These are phyloP conservation scores for Catharanthus roseus DNA, from an alignment of 257 asterid species.

Conservation along the genomic window DNA sequence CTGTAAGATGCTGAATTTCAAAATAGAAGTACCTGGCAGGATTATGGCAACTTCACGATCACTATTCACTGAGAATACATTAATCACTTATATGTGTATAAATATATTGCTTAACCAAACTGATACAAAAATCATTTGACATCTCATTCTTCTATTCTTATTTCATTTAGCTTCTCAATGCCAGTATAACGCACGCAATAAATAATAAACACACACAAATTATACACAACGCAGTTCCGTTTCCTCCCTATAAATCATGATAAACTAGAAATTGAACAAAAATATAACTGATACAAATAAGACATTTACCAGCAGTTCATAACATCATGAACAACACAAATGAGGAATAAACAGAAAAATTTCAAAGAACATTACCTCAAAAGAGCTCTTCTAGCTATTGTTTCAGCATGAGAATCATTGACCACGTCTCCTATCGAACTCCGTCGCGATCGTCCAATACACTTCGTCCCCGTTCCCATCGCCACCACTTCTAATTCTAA, in stretches of 20 bases:
- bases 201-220: neutral
- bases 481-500: constrained; percentile 70
- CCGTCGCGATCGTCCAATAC: constrained; percentile 67
- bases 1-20: constrained; percentile 39
- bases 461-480: constrained; percentile 92
- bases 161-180: neutral
- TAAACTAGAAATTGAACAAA: neutral
- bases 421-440: constrained; percentile 70
- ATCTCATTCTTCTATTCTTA: neutral
- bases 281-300: neutral
- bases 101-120: neutral
- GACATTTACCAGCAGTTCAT: neutral
- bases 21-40: constrained; percentile 61
- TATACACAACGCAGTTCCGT: neutral
- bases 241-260: neutral
- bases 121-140: neutral
- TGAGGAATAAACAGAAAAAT: constrained; percentile 1
- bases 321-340: neutral
- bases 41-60: constrained; percentile 11
- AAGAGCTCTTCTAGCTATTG: constrained; percentile 80
- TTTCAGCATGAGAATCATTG: constrained; percentile 93
- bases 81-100: neutral
- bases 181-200: neutral
- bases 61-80: neutral
- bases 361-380: constrained; percentile 44